Base-by-base conservation (phyloP, 169 alveolate genomes). In the Eimeria acervulina region DNA sequence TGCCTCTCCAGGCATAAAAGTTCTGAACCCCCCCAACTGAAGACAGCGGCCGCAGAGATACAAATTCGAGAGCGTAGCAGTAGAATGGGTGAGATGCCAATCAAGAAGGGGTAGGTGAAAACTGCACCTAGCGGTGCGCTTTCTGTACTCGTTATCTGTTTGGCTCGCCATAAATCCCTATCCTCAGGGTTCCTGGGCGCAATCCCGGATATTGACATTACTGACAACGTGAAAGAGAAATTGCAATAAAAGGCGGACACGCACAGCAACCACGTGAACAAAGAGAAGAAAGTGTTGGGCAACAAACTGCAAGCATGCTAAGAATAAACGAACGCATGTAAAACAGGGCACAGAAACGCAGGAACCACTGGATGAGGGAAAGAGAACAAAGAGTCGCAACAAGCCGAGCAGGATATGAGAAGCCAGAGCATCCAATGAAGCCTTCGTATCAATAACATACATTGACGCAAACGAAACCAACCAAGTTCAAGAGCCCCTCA, bases 21-120 rank as follows among this genome's bases (percentile, higher is more conserved):
- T 97, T 87, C 99, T 96, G 95, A 98, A 98, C 72, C 98, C 98
- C 4, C 99, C 99, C 59, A 98, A 90, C 95, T 97, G 80, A 12
- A 36, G 5, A 42, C 38, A 85, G 26, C 70, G 36, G 78, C 59
- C 7, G 31, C 42, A 87, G 5, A 31, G 40, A 87, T 23, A 63
- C 42, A 63, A 63, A 44, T 17, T 44, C 19, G 42, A 33, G 17
- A 12, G 19, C 42, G 31, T 8, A 21, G n/a, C 61, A 83, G 63
- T n/a, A n/a, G 4, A 15, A 17, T 31, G 26, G 33, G 23, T 8
- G 13, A 10, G 36, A 66, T 42, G 23, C 63, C 31, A 33, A 17
- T 5, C 78, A 84, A 10, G 19, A 55, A 51, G 21, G 33, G 21
- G 12, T 26, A 33, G 21, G 28, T 72, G 0, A 33, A 19, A 72